Conservation (phyloP, 129 eudicot genomes). For the Sambucus nigra region DNA sequence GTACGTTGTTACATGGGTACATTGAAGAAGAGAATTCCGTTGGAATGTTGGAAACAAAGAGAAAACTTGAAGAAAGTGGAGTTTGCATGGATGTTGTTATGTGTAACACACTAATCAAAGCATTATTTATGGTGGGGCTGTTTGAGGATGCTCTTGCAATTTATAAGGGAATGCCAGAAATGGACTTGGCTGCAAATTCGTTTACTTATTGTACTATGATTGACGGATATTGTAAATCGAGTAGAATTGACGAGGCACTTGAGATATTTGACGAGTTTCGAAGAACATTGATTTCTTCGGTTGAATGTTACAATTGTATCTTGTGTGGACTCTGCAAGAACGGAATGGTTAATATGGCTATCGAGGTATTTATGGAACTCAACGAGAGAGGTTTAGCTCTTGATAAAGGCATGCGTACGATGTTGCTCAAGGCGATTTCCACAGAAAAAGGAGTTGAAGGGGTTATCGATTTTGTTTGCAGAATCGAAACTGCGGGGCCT, state of each 20-base stretch:
- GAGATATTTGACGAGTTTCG: slow-evolving; percentile 59
- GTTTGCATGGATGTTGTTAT: slow-evolving; percentile 46
- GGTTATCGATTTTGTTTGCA: slow-evolving; percentile 23
- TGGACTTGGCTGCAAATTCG: slow-evolving; percentile 39
- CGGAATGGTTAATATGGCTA: slow-evolving; percentile 52
- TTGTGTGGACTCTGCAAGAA: slow-evolving; percentile 45
- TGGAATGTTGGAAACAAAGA: slow-evolving; percentile 48
- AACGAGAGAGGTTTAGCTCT: slow-evolving; percentile 35
- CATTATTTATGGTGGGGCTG: slow-evolving; percentile 45
- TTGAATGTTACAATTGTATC: slow-evolving; percentile 46
- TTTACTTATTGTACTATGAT: slow-evolving; percentile 53
- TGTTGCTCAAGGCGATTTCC: slow-evolving; percentile 27
- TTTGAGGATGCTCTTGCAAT: slow-evolving; percentile 48
- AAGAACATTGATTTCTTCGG: slow-evolving; percentile 36
- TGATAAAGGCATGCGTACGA: slow-evolving; percentile 25
- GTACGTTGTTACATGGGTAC: slow-evolving; percentile 58
- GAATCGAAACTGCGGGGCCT: slow-evolving; percentile 14
- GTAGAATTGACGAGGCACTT: slow-evolving; percentile 61
- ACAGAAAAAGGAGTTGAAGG: slow-evolving; percentile 36
- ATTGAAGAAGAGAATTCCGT: slow-evolving; percentile 33
- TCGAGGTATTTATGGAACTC: slow-evolving; percentile 54
- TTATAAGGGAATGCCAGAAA: slow-evolving; percentile 42
- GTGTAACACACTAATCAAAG: slow-evolving; percentile 60
- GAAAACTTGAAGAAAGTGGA: slow-evolving; percentile 43
- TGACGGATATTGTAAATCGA: slow-evolving; percentile 56